Evolutionary conservation across 2,329 filamentous ascomycete species (phyloP).

Genomic region (Claviceps lovelessii): DNA sequence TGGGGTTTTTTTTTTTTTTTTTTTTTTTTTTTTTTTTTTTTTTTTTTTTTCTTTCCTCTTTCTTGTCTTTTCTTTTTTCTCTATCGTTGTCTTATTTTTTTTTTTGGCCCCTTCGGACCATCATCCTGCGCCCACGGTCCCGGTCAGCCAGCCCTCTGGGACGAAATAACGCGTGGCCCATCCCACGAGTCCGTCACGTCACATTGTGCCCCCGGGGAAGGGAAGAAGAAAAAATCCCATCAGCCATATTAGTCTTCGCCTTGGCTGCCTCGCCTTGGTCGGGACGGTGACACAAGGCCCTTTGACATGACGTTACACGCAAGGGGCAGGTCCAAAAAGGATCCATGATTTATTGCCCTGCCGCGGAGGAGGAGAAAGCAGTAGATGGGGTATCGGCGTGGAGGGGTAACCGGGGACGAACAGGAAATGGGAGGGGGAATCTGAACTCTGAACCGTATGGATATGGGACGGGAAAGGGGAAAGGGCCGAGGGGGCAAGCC

Average conservation of each 20-base stretch:
- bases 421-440: background rate
- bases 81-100: no score
- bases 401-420: background rate
- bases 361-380: background rate
- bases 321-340: background rate
- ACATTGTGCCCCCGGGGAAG: background rate
- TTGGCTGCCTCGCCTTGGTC: background rate
- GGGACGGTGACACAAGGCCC: background rate
- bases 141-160: background rate
- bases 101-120: background rate
- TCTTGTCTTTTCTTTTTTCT: no score
- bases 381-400: background rate
- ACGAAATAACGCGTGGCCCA: background rate
- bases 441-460: background rate
- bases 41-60: no score
- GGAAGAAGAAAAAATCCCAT: background rate
- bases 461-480: background rate
- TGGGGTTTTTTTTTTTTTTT: background rate
- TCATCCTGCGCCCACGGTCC: background rate
- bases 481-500: background rate
- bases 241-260: background rate
- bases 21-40: no score
- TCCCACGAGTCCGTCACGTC: background rate
- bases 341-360: background rate
- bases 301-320: background rate